Evolutionary conservation across 2,329 filamentous ascomycete species (phyloP), one percentile per base, ranked within the genome.

Genomic region (Helicocarpus griseus): DNA sequence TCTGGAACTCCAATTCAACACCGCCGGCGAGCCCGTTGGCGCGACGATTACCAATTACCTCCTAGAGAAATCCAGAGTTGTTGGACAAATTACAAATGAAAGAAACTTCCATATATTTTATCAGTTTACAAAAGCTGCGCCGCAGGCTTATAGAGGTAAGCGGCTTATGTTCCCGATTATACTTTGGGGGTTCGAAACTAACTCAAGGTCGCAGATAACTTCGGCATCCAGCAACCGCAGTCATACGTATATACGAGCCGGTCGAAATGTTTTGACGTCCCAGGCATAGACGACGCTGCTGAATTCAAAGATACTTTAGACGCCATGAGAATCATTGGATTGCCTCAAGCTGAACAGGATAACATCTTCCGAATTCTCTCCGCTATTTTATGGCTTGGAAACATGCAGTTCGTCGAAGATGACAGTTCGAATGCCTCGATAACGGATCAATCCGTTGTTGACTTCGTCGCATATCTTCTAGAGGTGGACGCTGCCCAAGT

Each of bases 51-150:
- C 91, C 65, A 98, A 98, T 69, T 98, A 98, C 65, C 77, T 98
- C 22, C 78, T 98, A 49, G 93, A 98, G 69, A 97, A 97, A 76
- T 85, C 88, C 45, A 81, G 93, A 73, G 93, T 98, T 17, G 89
- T 95, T 8, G 89, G 91, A 14, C 93, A 97, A 73, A 97, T 97
- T 60, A 77, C 75, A 53, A 95, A 96, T 68, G 93, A 98, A 77
- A 83, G 93, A 60, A 97, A 95, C 72, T 98, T 98, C 70, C 93
- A 98, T 72, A 97, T 98, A 63, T 98, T 98, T 69, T 98, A 98
- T 72, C 93, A 98, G 69, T 96, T 97, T 69, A 88, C 93, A 44
- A 98, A 97, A 72, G 89, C 87, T 3, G 91, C 91, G 8, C 86
- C 89, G n/a, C 78, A 85, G 59, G 81, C 85, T 53, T 94, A 97